phyloP scores from a whole-genome alignment of 2,329 filamentous ascomycete species.

The Gaeumannomyces tritici region DNA sequence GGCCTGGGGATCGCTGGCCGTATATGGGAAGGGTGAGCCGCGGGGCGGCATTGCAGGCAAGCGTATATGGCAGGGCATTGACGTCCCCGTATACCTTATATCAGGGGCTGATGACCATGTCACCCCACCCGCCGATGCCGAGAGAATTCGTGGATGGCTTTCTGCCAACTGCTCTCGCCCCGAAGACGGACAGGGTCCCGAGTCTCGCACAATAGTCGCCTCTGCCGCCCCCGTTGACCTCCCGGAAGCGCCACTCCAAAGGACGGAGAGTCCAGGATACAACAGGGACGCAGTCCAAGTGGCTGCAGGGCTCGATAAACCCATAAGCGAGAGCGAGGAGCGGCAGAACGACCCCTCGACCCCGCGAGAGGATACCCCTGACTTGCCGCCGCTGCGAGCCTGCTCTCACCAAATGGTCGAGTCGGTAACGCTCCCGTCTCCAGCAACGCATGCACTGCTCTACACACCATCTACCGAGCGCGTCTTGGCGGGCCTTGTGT shows the following conservation, averaged over 20 bases:
- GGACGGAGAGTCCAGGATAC: neutral
- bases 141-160: slow-evolving; percentile 20
- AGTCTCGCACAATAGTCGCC: neutral
- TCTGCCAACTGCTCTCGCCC: neutral
- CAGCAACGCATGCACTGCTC: slow-evolving; percentile 74
- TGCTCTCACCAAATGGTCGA: slow-evolving; percentile 50
- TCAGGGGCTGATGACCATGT: slow-evolving; percentile 69
- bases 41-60: slow-evolving; percentile 58
- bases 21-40: slow-evolving; percentile 40
- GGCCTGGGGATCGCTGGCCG: slow-evolving; percentile 61
- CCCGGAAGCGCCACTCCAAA: neutral
- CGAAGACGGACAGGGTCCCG: neutral
- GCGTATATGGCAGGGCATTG: slow-evolving; percentile 62
- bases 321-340: slow-evolving; percentile 26
- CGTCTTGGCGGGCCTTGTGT: slow-evolving; percentile 69
- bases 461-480: slow-evolving; percentile 71
- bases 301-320: slow-evolving; percentile 21
- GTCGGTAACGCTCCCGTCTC: slow-evolving; percentile 60
- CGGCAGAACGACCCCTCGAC: slow-evolving; percentile 35
- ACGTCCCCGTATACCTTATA: slow-evolving; percentile 68
- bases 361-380: slow-evolving; percentile 27
- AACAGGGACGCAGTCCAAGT: neutral
- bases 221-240: slow-evolving; percentile 2
- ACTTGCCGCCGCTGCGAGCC: slow-evolving; percentile 36
- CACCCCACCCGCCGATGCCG: slow-evolving; percentile 33